phyloP scores from a whole-genome alignment of 2,329 filamentous ascomycete species.

The Aspergillus sp. region DNA sequence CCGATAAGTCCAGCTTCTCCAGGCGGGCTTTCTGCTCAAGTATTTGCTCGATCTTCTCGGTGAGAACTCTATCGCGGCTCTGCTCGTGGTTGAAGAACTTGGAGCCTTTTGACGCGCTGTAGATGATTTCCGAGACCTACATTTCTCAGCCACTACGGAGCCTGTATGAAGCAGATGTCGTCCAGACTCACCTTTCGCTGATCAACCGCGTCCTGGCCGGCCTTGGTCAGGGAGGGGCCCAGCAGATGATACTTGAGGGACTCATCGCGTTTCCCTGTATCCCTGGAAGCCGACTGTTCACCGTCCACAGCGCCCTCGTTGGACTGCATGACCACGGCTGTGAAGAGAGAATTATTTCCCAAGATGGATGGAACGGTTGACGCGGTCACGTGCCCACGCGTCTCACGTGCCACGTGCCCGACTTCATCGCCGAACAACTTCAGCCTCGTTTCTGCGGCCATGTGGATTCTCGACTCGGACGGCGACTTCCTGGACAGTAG shows the following conservation, averaged over 20 bases:
- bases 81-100: slow-evolving; percentile 95
- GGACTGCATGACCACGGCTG: background rate
- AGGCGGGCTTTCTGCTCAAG: slow-evolving; percentile 64
- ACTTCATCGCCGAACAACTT: slow-evolving; percentile 1
- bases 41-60: slow-evolving; percentile 75
- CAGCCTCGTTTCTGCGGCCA: too few species aligned
- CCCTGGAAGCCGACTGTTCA: slow-evolving; percentile 1
- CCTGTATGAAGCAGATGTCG: too few species aligned
- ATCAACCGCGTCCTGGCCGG: slow-evolving; percentile 87
- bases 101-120: slow-evolving; percentile 90
- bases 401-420: slow-evolving; percentile 15
- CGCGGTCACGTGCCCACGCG: slow-evolving; percentile 29
- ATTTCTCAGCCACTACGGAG: slow-evolving; percentile 2
- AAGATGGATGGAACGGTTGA: slow-evolving; percentile 9
- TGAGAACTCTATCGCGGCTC: slow-evolving; percentile 68
- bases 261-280: slow-evolving; percentile 32
- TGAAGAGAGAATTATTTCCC: slow-evolving; percentile 6
- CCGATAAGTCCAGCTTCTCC: slow-evolving; percentile 63
- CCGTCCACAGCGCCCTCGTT: background rate
- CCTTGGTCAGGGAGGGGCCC: slow-evolving; percentile 85
- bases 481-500: slow-evolving; percentile 38
- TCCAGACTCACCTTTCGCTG: slow-evolving; percentile 60
- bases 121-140: slow-evolving; percentile 88
- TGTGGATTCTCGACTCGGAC: slow-evolving; percentile 56
- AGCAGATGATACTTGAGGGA: slow-evolving; percentile 84